A percentile compares a stretch with the other conserved stretches of the same genome.
phyloP scores from a whole-genome alignment of 768 basidiomycete species.

The Daedaleopsis sinensis region DNA sequence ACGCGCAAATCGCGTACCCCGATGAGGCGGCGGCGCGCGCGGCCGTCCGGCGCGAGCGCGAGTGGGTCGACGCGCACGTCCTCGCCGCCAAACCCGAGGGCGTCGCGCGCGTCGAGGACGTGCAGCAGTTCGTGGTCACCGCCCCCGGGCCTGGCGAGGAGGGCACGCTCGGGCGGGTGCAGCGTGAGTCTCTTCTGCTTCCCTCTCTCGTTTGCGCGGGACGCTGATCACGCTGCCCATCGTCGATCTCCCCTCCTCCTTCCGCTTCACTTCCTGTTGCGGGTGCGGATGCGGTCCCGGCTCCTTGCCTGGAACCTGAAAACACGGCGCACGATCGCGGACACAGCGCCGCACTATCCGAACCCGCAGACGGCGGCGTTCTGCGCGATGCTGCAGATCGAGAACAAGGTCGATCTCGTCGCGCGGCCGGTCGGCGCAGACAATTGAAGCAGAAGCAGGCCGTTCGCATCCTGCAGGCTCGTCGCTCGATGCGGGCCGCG shows the following conservation, averaged over 20 bases:
- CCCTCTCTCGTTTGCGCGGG: not conserved
- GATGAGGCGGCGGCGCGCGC: slow-evolving; percentile 49
- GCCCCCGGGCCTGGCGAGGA: slow-evolving; percentile 58
- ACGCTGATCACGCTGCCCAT: too few species aligned
- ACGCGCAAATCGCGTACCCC: slow-evolving; percentile 60
- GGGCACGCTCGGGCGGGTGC: slow-evolving; percentile 36
- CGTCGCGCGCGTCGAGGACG: slow-evolving; percentile 35
- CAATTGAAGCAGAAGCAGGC: too few species aligned
- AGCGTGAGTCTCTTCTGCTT: slow-evolving; percentile 39
- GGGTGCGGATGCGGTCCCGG: too few species aligned
- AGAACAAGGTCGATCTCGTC: slow-evolving; percentile 58
- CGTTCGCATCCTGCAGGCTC: too few species aligned
- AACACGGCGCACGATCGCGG: not conserved
- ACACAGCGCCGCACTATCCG: slow-evolving; percentile 71
- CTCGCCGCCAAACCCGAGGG: slow-evolving; percentile 30
- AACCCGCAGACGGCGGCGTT: slow-evolving; percentile 92
- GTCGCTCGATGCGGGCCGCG: too few species aligned
- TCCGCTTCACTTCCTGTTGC: too few species aligned
- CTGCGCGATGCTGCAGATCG: slow-evolving; percentile 75
- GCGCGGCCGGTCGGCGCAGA: not conserved
- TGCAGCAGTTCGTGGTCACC: slow-evolving; percentile 71
- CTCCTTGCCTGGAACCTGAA: too few species aligned
- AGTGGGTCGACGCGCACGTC: slow-evolving; percentile 71
- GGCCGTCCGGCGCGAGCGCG: slow-evolving; percentile 59
- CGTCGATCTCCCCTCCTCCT: too few species aligned